Evolutionary conservation across 1,284 basidiomycete species (phyloP), one percentile per base, ranked within the genome.

Genomic region (Austroboletus novae-zelandiae): DNA sequence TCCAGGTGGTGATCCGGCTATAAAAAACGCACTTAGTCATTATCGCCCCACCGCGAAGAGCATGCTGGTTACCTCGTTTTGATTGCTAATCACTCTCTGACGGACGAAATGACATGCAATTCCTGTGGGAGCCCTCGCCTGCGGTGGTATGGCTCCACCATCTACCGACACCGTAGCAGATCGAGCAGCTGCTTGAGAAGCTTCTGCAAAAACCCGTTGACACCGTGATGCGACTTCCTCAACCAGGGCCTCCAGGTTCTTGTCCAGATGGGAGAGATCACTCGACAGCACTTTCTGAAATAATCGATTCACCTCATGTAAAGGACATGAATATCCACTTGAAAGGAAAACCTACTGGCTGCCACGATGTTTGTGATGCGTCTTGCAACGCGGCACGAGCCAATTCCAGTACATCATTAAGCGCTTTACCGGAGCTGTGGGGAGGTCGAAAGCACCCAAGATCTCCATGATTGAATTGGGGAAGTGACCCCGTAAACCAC

Each of bases 401-500:
- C 56, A 73, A 66, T 56, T 75, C 67, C 43, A 84, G 61, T 45
- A 72, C 72, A 49, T 71, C 65, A 35, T 70, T 61, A 54, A 86
- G 64, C 52, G 67, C 62, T 46, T 71, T 55, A 51, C 42, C 56
- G 43, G 64, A 50, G 42, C 48, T 57, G 51, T 54, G 62, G 53
- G 62, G 67, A 34, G 68, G 66, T 47, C 67, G 63, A 51, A 75
- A 71, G 47, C 78, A 69, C 46, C 79, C 80, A 45, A 86, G 65
- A 61, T 85, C 80, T 54, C 70, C 69, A 41, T 77, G 72, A 46
- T 74, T 72, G 65, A 86, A 83, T 55, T 67, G 71, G 41, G 88
- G 83, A 45, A 74, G 67, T 41, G 78, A 78, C 25, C 86, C 86
- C 61, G 74, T 75, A 67, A 91, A 91, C 86, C 87, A 91, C 56